Evolutionary conservation across 1,284 basidiomycete species (phyloP).

Genomic region (Puccinia coronata): DNA sequence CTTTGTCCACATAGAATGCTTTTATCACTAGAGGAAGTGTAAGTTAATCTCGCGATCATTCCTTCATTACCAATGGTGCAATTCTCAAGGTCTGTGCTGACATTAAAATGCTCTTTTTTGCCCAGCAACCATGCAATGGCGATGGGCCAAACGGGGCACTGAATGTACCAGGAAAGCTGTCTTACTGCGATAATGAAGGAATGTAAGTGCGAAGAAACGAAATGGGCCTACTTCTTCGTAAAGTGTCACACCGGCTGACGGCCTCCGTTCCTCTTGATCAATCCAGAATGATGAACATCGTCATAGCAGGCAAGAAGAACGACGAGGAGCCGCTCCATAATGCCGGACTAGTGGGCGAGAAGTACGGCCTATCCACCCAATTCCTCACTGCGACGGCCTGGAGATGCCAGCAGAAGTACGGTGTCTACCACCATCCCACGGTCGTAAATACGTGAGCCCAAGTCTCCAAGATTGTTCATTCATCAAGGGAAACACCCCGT

Average conservation of each 20-base stretch:
- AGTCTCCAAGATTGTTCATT: neutral
- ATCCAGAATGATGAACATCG: constrained; percentile 48
- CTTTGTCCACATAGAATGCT: constrained; percentile 38
- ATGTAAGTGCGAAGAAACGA: constrained; percentile 11
- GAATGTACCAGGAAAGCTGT: constrained; percentile 12
- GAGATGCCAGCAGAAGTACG: constrained; percentile 49
- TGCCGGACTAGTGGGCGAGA: constrained; percentile 16
- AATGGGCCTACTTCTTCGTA: neutral
- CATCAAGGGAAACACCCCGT: too few species aligned
- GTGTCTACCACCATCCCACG: constrained; percentile 11
- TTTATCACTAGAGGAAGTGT: constrained; percentile 48
- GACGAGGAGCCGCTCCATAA: constrained; percentile 28
- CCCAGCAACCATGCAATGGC: constrained; percentile 34
- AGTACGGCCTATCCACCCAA: constrained; percentile 40
- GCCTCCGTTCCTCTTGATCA: neutral
- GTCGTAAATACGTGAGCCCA: constrained; percentile 35
- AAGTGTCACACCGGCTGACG: neutral
- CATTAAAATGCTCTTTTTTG: neutral
- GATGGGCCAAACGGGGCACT: constrained; percentile 39
- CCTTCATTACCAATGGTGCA: neutral
- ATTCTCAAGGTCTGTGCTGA: neutral
- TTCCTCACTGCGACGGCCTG: constrained; percentile 37
- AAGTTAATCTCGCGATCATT: neutral
- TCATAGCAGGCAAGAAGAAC: constrained; percentile 27
- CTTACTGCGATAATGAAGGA: constrained; percentile 43